Conservation (phyloP, 176 grass and related monocot species). For the Bonia amplexicaulis region DNA sequence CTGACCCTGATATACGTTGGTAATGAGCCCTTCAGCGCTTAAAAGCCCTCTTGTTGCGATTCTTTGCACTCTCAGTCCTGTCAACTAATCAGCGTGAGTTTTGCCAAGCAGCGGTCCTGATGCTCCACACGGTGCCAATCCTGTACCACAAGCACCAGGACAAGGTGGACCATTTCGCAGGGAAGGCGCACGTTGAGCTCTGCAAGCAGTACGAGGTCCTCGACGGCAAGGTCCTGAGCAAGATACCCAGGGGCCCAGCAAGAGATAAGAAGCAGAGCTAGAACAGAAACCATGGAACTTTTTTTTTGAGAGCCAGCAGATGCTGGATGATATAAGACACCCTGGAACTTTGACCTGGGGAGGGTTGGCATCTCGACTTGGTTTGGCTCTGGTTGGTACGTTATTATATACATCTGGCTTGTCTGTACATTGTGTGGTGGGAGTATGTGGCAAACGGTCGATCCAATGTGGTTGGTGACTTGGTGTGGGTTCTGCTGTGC, state of each 20-base stretch:
- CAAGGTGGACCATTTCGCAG: conserved; percentile 60
- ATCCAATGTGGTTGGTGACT: conserved; percentile 7
- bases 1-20: conserved; percentile 71
- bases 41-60: background rate
- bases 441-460: background rate
- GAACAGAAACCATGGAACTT: background rate
- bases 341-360: background rate
- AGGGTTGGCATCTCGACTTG: background rate
- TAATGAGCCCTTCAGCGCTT: conserved; percentile 23
- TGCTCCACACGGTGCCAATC: conserved; percentile 68
- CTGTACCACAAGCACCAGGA: conserved; percentile 81
- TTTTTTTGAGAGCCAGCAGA: no score
- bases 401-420: background rate
- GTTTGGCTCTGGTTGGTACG: background rate
- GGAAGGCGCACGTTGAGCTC: conserved; percentile 48
- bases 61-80: background rate
- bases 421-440: background rate
- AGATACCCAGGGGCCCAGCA: conserved; percentile 55
- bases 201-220: conserved; percentile 55
- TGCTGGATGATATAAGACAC: no score
- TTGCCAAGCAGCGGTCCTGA: conserved; percentile 33
- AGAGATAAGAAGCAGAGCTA: conserved; percentile 61
- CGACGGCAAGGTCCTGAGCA: conserved; percentile 67
- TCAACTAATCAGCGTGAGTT: background rate
- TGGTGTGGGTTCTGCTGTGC: background rate